A percentile compares a stretch with the other conserved stretches of the same genome.
Evolutionary conservation across 2,329 filamentous ascomycete genomes (phyloP).

Genomic region (Pestalotiopsis sp.): DNA sequence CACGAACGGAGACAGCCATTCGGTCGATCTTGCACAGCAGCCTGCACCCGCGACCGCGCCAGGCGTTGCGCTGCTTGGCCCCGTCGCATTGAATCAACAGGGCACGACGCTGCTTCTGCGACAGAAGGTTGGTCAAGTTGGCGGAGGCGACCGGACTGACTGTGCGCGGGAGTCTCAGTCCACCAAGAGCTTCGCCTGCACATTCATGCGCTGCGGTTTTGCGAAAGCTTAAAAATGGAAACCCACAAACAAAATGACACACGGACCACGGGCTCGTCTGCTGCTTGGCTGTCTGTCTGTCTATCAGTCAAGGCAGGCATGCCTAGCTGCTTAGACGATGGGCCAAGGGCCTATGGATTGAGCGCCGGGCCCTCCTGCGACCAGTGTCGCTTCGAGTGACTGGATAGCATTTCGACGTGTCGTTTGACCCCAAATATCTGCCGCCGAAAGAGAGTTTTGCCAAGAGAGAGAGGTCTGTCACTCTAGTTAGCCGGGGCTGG

Average conservation of each 20-base stretch:
- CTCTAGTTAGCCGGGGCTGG: constrained; percentile 7
- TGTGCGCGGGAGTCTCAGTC: constrained; percentile 23
- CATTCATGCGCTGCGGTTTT: constrained; percentile 22
- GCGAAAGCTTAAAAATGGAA: constrained; percentile 15
- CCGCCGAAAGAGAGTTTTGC: constrained; percentile 22
- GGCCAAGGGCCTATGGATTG: not conserved
- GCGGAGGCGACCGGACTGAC: constrained; percentile 24
- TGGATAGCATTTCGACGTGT: not conserved
- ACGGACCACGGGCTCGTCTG: constrained; percentile 17
- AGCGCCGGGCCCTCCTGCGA: not conserved
- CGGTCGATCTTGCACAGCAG: constrained; percentile 21
- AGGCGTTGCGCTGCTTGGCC: constrained; percentile 15
- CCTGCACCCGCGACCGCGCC: constrained; percentile 16
- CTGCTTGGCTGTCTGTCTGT: too few species aligned
- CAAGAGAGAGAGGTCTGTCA: constrained; percentile 10
- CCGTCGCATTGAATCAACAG: constrained; percentile 28
- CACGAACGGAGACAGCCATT: constrained; percentile 26
- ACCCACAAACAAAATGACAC: constrained; percentile 16
- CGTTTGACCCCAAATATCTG: constrained; percentile 16
- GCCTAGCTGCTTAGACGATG: too few species aligned
- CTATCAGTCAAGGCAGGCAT: too few species aligned
- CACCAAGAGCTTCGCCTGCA: constrained; percentile 21
- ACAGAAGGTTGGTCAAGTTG: constrained; percentile 23
- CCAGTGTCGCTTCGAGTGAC: not conserved
- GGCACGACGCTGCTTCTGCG: constrained; percentile 31